Evolutionary conservation across 139 green algal genomes (phyloP).

Genomic region (Chlamydomonas asymmetrica): DNA sequence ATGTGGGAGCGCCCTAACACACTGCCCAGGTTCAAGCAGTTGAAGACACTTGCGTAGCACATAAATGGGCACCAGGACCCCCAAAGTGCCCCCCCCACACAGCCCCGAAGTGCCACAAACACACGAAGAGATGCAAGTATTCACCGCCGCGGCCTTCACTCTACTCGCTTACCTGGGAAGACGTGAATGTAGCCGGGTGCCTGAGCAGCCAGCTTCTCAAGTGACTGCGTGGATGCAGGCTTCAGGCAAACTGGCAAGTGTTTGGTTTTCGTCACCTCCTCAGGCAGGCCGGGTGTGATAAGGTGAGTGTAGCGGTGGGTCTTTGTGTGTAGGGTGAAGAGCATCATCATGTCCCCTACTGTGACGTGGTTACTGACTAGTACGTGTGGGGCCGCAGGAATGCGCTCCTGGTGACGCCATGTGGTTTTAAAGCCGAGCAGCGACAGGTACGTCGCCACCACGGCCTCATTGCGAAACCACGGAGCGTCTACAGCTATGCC

Average conservation of each 20-base stretch:
- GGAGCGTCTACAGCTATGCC: constrained; percentile 33
- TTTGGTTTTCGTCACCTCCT: constrained; percentile 20
- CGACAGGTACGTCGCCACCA: constrained; percentile 23
- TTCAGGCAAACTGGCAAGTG: constrained; percentile 53
- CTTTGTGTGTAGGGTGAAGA: constrained; percentile 44
- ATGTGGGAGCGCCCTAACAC: no score
- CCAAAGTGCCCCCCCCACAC: no score
- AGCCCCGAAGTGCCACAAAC: no score
- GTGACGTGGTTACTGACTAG: constrained; percentile 63
- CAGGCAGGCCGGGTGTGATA: constrained; percentile 49
- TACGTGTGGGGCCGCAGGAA: constrained; percentile 50
- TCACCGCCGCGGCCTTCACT: no score
- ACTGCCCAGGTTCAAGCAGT: no score
- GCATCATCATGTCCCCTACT: constrained; percentile 60
- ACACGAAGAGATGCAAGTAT: constrained; percentile 7
- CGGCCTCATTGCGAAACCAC: constrained; percentile 29
- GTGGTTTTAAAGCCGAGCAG: constrained; percentile 49
- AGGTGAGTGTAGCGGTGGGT: constrained; percentile 54
- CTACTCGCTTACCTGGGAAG: background rate
- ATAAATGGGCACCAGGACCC: no score
- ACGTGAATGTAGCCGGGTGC: background rate
- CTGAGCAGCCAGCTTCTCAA: constrained; percentile 34
- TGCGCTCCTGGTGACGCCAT: constrained; percentile 41
- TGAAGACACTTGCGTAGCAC: no score
- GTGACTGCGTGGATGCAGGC: constrained; percentile 43